Evolutionary conservation across 768 basidiomycete genomes (phyloP), one percentile per base, ranked within the genome.

Genomic region (Rhodocollybia butyracea): DNA sequence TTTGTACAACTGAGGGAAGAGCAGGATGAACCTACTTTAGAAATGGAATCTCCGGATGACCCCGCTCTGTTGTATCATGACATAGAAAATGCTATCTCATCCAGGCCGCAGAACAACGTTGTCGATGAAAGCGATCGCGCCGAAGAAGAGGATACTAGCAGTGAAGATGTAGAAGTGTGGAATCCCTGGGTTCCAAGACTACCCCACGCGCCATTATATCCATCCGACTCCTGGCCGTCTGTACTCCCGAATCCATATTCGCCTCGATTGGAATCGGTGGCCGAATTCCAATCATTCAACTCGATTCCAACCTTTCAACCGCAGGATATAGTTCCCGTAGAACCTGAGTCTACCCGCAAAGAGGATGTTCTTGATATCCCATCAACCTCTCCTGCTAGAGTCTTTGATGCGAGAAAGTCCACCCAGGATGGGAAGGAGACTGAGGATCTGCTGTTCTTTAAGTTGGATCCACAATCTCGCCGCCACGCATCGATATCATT

Each of bases 121-220:
- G 19, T 11, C 22, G 48, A 38, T 12, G 30, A 22, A 46, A n/a
- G 19, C 15, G 45, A 6, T n/a, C n/a, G n/a, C n/a, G n/a, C n/a
- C n/a, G n/a, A n/a, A n/a, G n/a, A n/a, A n/a, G n/a, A n/a, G n/a
- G n/a, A n/a, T n/a, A n/a, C n/a, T n/a, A n/a, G n/a, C n/a, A n/a
- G n/a, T 15, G 45, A 46, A 5, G 29, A 36, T 22, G 34, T 50
- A 24, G 48, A 50, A 47, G 1, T 47, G 2, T 47, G 46, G 48
- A 50, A 36, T 50, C 34, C 34, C 21, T 50, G 48, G 48, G 32
- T 38, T 13, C 48, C 48, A 36, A 50, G 24, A 13, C 48, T 34
- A 17, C 15, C n/a, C 22, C 21, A 50, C 12, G 48, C 22, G 17
- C 48, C 34, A 15, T 21, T 50, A 12, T 26, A 50, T 26, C 34